Percentiles rank a stretch among this genome's conserved stretches.
Evolutionary conservation across 768 basidiomycete species (phyloP).

Genomic region (Epithele typhae): DNA sequence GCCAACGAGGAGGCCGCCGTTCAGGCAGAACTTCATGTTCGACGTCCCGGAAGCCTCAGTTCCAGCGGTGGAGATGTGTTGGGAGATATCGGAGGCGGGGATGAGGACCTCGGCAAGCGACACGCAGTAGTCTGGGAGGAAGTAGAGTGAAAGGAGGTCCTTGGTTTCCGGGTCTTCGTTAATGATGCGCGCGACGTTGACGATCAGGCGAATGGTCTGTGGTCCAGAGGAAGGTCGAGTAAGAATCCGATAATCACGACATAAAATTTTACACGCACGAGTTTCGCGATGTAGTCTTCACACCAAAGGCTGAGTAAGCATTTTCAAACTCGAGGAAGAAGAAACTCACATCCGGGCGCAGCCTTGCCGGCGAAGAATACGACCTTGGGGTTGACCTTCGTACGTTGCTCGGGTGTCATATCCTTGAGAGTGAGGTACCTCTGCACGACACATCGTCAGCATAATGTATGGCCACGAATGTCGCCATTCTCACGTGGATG

Average conservation of each 20-base stretch:
- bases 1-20: constrained; percentile 84
- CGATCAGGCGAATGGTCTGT: constrained; percentile 84
- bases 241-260: too few species aligned
- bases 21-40: constrained; percentile 89
- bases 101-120: constrained; percentile 64
- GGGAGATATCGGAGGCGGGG: constrained; percentile 56
- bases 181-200: constrained; percentile 79
- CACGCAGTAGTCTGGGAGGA: constrained; percentile 95
- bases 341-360: constrained; percentile 77
- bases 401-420: constrained; percentile 73
- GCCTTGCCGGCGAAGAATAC: constrained; percentile 99
- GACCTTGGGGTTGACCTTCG: constrained; percentile 79
- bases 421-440: constrained; percentile 79
- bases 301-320: too few species aligned
- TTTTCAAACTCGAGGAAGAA: background rate
- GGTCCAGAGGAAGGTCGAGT: background rate
- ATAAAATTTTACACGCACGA: constrained; percentile 49
- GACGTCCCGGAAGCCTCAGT: constrained; percentile 85
- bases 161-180: constrained; percentile 85
- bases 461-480: background rate
- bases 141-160: constrained; percentile 83
- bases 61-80: constrained; percentile 97
- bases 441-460: constrained; percentile 32
- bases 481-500: constrained; percentile 56
- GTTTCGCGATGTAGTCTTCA: constrained; percentile 86